Percentiles rank a stretch among this genome's conserved stretches.
Conservation (phyloP, 1,284 basidiomycete genomes). For the Pseudozyma tsukubaensis region DNA sequence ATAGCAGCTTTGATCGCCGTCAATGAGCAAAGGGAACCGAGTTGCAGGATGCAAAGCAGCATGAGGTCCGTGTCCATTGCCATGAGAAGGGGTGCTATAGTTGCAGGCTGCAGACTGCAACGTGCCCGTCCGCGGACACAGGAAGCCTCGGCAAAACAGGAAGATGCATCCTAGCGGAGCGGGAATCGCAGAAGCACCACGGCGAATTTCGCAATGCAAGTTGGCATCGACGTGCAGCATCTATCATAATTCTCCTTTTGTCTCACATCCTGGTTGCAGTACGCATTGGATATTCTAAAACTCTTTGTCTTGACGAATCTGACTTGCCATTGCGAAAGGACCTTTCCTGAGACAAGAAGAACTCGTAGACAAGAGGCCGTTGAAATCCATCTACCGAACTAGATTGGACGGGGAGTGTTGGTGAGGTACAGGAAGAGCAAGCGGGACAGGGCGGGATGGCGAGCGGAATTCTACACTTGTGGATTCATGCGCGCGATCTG, state of each 20-base stretch:
- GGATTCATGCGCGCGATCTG: slow-evolving; percentile 14
- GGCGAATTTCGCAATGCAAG: slow-evolving; percentile 10
- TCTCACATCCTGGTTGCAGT: not conserved
- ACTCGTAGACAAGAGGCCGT: no score
- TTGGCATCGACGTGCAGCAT: slow-evolving; percentile 15
- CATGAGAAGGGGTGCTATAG: no score
- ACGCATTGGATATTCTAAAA: not conserved
- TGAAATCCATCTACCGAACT: no score
- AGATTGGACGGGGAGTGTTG: not conserved
- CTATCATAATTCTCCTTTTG: slow-evolving; percentile 2
- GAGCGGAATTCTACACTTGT: slow-evolving; percentile 2
- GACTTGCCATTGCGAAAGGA: no score
- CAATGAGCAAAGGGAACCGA: not conserved
- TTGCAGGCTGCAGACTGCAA: no score
- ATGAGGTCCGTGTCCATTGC: no score
- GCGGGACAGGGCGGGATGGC: not conserved
- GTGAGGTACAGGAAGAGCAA: not conserved
- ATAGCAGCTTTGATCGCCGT: not conserved
- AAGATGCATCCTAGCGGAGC: not conserved
- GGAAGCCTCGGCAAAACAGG: not conserved
- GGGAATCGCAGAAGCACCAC: not conserved
- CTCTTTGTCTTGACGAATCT: not conserved
- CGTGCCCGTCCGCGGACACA: not conserved
- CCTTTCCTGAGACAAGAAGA: no score
- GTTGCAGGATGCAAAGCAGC: no score